Base-by-base conservation (phyloP, 2,329 filamentous ascomycete genomes). In the Fusarium paranaense region DNA sequence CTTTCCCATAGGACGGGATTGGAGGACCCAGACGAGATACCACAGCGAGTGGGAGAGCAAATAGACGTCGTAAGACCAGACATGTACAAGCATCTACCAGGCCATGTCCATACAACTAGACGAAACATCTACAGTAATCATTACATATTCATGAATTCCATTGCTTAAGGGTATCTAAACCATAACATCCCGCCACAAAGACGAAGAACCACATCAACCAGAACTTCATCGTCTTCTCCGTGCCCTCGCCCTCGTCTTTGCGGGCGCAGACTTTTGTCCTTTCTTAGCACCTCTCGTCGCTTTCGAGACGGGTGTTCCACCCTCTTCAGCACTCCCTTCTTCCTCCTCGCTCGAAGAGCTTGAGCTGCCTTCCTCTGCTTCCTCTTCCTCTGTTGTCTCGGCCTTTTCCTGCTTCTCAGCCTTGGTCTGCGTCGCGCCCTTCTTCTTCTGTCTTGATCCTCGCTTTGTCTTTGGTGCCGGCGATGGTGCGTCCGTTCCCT, bases 11-110 rank as follows among this genome's bases (percentile, higher is more conserved):
- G 80, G 82, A 22, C 69, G 77, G 56, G 78, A 83, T 52, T 88
- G 87, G 86, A 81, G 83, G 57, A 78, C 78, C 9, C 80, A 76
- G 62, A 70, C 84, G 32, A 76, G 77, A 11, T 85, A 82, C 60
- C 78, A 77, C 35, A 82, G 81, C 64, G 83, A 86, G 62, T 88
- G 87, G 87, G 86, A 88, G 72, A 77, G 42, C 20, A 52, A 66
- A 42, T 54, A 63, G 33, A 25, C 30, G 18, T 20, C 18, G 37
- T 25, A 25, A 66, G n/a, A 42, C 18, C 6, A 27, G 37, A 25
- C 25, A 18, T 13, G 14, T 22, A 40, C 4, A 62, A 25, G 8
- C 32, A 22, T 42, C 5, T 63, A 40, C 18, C 25, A 54, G 35
- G 20, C 56, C 50, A 61, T 50, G 38, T 10, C 59, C 37, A 40